A percentile compares a stretch with the other conserved stretches of the same genome.
Evolutionary conservation across 768 basidiomycete species (phyloP).

Genomic region (Strobilomyces dryophilus): DNA sequence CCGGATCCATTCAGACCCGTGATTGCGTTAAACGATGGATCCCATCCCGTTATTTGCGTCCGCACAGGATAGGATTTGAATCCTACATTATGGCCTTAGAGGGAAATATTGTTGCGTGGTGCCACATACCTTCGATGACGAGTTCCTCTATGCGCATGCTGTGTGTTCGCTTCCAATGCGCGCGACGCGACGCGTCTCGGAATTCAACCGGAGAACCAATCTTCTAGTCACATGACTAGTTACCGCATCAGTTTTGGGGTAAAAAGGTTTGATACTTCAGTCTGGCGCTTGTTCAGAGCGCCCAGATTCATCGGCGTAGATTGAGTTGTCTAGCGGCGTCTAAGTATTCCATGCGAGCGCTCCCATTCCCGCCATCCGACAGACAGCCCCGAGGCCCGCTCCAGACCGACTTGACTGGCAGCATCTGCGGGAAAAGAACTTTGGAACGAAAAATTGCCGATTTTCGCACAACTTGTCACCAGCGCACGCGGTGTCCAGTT

Average conservation of each 20-base stretch:
- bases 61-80: constrained; percentile 98
- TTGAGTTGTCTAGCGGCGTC: background rate
- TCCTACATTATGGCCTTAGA: constrained; percentile 41
- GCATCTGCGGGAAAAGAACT: constrained; percentile 15
- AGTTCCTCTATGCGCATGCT: constrained; percentile 93
- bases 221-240: constrained; percentile 10
- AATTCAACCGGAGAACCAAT: constrained; percentile 27
- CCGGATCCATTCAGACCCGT: constrained; percentile 95
- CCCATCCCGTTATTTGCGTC: constrained; percentile 96
- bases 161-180: constrained; percentile 4
- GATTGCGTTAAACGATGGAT: constrained; percentile 97
- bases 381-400: background rate
- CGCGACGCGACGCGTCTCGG: constrained; percentile 31
- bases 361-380: background rate
- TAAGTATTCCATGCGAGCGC: background rate
- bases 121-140: constrained; percentile 73
- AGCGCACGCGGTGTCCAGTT: background rate
- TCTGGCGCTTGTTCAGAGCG: constrained; percentile 13
- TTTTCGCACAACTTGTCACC: constrained; percentile 10
- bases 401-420: background rate
- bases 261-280: constrained; percentile 1
- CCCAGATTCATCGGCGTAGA: background rate
- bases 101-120: background rate
- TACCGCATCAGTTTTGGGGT: background rate
- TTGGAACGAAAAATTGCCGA: constrained; percentile 7